phyloP scores from a whole-genome alignment of 768 basidiomycete genomes.

The Tylopilus felleus region DNA sequence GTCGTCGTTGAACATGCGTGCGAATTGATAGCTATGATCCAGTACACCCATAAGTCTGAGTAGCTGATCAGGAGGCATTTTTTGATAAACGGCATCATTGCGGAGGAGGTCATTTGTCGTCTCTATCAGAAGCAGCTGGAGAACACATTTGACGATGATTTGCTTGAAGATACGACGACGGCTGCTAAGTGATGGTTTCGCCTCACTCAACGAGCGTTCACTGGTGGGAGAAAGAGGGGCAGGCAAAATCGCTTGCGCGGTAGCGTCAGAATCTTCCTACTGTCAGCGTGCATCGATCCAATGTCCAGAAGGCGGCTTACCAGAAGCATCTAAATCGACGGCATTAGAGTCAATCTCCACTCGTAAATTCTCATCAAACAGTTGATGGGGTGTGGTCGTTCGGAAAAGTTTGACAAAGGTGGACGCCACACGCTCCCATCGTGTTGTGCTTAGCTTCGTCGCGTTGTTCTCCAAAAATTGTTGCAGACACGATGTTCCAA shows the following conservation, averaged over 20 bases:
- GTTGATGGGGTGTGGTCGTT: slow-evolving; percentile 94
- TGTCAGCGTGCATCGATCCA: slow-evolving; percentile 8
- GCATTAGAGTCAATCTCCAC: slow-evolving; percentile 67
- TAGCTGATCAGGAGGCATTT: slow-evolving; percentile 92
- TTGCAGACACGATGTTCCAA: slow-evolving; percentile 96
- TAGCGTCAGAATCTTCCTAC: slow-evolving; percentile 41
- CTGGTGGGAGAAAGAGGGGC: slow-evolving; percentile 83
- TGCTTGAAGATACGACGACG: slow-evolving; percentile 92
- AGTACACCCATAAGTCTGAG: slow-evolving; percentile 92
- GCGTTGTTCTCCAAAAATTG: slow-evolving; percentile 94
- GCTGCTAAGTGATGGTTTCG: slow-evolving; percentile 57
- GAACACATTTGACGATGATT: slow-evolving; percentile 99
- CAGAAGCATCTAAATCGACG: slow-evolving; percentile 52
- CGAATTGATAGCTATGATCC: slow-evolving; percentile 97
- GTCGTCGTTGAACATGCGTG: slow-evolving; percentile 95
- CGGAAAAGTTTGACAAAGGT: slow-evolving; percentile 96
- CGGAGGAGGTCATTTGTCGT: slow-evolving; percentile 94
- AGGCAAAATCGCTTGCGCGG: slow-evolving; percentile 69
- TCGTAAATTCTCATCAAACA: slow-evolving; percentile 92
- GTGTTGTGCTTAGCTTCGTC: slow-evolving; percentile 71
- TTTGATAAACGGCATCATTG: slow-evolving; percentile 86
- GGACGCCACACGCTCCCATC: slow-evolving; percentile 89
- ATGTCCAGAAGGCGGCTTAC: slow-evolving; percentile 10
- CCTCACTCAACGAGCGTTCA: slow-evolving; percentile 47
- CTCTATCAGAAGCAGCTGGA: slow-evolving; percentile 94